Base-by-base conservation (phyloP, 2,329 filamentous ascomycete species). In the Clarireedia homoeocarpa region DNA sequence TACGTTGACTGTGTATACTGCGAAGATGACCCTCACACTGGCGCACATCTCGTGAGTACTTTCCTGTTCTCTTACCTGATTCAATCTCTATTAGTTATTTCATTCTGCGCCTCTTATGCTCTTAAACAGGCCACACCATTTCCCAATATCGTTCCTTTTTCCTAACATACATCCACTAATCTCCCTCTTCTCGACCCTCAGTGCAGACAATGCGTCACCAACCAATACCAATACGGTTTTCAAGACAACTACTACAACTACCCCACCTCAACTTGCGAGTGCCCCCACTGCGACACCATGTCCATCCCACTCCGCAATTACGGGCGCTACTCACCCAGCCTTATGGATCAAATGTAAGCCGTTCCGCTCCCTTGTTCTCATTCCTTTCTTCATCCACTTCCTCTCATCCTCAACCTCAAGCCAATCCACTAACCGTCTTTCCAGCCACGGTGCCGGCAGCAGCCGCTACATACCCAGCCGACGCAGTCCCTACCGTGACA, bases 271-370 rank as follows among this genome's bases (percentile, higher is more conserved):
- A 24, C 17, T 12, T 55, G 53, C 38, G 53, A 55, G 49, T 55
- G 53, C 15, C 53, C 53, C 24, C 53, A 55, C 50, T 55, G 53
- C n/a, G 53, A 55, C 7, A 27, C 42, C 23, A 46, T 20, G n/a
- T 6, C 39, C 6, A 7, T 42, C 17, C 6, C 42, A 14, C 12
- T 20, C 20, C n/a, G 42, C n/a, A 23, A 10, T 46, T 46, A 46
- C 23, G 38, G 9, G 10, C 50, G 38, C 36, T 55, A 50, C 26
- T 26, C 46, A 45, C 39, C 27, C 15, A 20, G 27, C 3, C 39
- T 39, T 10, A 51, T 51, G 5, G 53, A 55, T 5, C 53, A 55
- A 27, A 9, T 55, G 53, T 55, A 55, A 51, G 53, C 34, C 9
- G 12, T 23, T 12, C 7, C 2, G 3, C 10, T 12, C 3, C 10